phyloP scores from a whole-genome alignment of 352 stramenopile species.

The Pythium utonaiense region DNA sequence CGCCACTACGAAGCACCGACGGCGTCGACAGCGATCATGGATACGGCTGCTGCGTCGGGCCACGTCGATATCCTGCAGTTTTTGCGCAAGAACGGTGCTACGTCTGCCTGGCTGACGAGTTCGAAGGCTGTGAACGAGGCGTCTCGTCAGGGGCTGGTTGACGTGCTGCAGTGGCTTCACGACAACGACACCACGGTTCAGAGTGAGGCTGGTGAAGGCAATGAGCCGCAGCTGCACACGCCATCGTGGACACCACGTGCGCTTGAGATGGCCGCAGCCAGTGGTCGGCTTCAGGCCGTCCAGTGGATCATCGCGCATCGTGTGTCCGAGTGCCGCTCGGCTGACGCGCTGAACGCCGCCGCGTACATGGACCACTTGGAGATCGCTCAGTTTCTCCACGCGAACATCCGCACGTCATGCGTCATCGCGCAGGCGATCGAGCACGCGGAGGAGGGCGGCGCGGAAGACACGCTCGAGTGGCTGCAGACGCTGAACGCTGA shows the following conservation, averaged over 20 bases:
- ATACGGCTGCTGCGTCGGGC: slow-evolving; percentile 43
- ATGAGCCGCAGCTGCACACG: slow-evolving; percentile 8
- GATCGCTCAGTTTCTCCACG: slow-evolving; percentile 48
- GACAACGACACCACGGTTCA: slow-evolving; percentile 23
- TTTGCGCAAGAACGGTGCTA: slow-evolving; percentile 35
- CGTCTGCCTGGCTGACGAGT: slow-evolving; percentile 44
- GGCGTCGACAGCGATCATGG: slow-evolving; percentile 40
- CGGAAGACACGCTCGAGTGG: slow-evolving; percentile 57
- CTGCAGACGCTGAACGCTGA: slow-evolving; percentile 32
- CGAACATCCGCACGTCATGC: slow-evolving; percentile 40
- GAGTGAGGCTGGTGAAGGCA: slow-evolving; percentile 11
- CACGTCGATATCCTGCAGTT: slow-evolving; percentile 60
- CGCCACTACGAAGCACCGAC: slow-evolving; percentile 31
- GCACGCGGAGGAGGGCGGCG: slow-evolving; percentile 59
- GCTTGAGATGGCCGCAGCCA: slow-evolving; percentile 57
- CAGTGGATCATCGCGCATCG: slow-evolving; percentile 61
- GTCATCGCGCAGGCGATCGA: slow-evolving; percentile 51
- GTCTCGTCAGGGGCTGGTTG: slow-evolving; percentile 42
- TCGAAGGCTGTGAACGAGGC: slow-evolving; percentile 56
- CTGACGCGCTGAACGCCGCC: slow-evolving; percentile 61
- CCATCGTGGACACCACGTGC: slow-evolving; percentile 47
- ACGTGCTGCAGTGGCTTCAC: slow-evolving; percentile 58
- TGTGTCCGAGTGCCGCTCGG: slow-evolving; percentile 36
- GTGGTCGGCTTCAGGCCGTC: slow-evolving; percentile 51
- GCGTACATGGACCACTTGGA: slow-evolving; percentile 73